Base-by-base conservation (phyloP, 2,329 filamentous ascomycete genomes). In the Colletotrichum lentis region DNA sequence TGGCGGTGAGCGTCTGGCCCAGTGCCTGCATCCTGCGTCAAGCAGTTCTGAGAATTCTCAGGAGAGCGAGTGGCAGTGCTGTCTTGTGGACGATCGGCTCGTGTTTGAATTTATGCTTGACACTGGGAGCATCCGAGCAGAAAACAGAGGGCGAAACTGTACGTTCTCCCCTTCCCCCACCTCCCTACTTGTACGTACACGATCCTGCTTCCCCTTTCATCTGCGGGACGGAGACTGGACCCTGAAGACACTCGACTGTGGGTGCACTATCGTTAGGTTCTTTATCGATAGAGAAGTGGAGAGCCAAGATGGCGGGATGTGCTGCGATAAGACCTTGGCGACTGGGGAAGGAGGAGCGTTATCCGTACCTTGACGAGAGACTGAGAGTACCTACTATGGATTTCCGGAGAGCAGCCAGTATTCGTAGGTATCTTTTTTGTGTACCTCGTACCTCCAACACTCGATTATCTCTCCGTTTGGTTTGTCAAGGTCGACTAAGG, bases 61-160 rank as follows among this genome's bases (percentile, higher is more conserved):
- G 49, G 41, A 65, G 49, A 53, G 18, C 24, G 43, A 12, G 55
- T 58, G 27, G 56, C 46, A 60, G 66, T 50, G 58, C 20, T 22
- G 18, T 61, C 24, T 35, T 20, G 35, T 31, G 43, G 56, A 7
- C 43, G 44, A 69, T 61, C 62, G 62, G 62, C 66, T 61, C 49
- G 62, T 52, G 62, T 69, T 50, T 61, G 62, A 55, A 35, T 56
- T 65, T 56, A 68, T 68, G 65, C 65, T 65, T 68, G 61, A 68
- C 55, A 44, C 27, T 55, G 55, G 55, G 64, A 54, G 62, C 62
- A 65, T 65, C 55, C 61, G 65, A 68, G 64, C 60, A 50, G 47
- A 63, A 61, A 68, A 67, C 60, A 50, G 47, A 63, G 35, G 27
- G 39, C 64, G 59, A 63, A 64, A 63, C 53, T 64, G 53, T 52